phyloP scores from a whole-genome alignment of 495 filamentous ascomycete species.

The Aspergillus sclerotioniger region DNA sequence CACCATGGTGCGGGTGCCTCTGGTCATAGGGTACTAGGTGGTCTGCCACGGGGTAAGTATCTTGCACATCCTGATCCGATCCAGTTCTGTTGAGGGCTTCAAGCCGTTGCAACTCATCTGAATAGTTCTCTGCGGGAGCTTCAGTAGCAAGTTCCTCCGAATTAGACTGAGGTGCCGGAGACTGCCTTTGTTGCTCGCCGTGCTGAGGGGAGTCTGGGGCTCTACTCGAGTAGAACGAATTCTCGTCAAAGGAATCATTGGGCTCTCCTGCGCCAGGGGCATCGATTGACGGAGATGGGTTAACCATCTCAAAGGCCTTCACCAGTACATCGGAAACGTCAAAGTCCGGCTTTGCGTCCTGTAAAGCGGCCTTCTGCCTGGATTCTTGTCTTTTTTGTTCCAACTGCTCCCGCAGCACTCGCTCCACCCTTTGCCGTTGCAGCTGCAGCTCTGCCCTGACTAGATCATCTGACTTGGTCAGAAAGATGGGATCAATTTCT shows the following conservation, averaged over 20 bases:
- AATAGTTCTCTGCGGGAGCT: conserved; percentile 30
- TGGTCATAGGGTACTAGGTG: conserved; percentile 30
- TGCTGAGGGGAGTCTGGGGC: conserved; percentile 49
- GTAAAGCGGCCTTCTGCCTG: conserved; percentile 50
- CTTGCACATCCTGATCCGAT: conserved; percentile 48
- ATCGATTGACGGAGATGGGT: conserved; percentile 55
- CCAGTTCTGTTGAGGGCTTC: conserved; percentile 44
- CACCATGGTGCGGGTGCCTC: conserved; percentile 27
- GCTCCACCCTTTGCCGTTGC: conserved; percentile 78
- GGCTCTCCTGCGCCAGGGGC: conserved; percentile 52
- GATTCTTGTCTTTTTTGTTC: conserved; percentile 61
- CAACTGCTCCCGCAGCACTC: conserved; percentile 68
- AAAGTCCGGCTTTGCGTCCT: conserved; percentile 66
- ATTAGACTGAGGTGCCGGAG: conserved; percentile 27
- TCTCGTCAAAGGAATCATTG: conserved; percentile 84
- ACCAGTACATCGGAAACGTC: conserved; percentile 72
- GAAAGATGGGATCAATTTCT: conserved; percentile 72
- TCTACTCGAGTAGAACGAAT: conserved; percentile 93
- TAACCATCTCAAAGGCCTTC: conserved; percentile 70
- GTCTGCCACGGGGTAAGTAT: conserved; percentile 48
- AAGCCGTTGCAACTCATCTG: conserved; percentile 50
- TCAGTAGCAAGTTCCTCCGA: conserved; percentile 25
- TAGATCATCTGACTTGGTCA: conserved; percentile 80
- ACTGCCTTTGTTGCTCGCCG: conserved; percentile 30
- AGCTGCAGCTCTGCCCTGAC: conserved; percentile 79